Conservation (phyloP, 345 rosid species). For the Syzygium grande region DNA sequence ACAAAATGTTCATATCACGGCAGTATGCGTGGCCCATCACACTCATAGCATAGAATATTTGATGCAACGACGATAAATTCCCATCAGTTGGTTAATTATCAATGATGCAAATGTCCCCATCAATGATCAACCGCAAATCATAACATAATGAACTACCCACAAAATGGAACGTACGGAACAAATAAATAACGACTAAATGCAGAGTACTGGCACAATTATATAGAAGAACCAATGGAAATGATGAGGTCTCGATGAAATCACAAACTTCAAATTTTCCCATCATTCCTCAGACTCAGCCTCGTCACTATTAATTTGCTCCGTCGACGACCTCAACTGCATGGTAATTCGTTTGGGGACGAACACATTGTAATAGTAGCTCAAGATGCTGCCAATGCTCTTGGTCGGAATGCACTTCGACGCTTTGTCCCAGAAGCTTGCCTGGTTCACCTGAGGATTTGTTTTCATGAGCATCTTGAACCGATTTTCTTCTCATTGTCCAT, state of each 20-base stretch:
- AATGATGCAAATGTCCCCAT: background rate
- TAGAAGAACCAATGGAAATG: background rate
- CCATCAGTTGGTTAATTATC: background rate
- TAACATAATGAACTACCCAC: background rate
- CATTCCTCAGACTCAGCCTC: background rate
- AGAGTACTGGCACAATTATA: background rate
- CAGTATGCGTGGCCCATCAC: background rate
- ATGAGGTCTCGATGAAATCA: background rate
- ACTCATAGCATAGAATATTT: background rate
- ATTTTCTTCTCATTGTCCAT: conserved; percentile 34
- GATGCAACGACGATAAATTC: background rate
- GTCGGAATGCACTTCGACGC: conserved; percentile 18
- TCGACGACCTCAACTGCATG: conserved; percentile 6
- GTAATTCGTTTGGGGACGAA: conserved; percentile 26
- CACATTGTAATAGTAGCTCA: conserved; percentile 37
- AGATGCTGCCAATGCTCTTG: conserved; percentile 15
- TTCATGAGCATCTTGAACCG: conserved; percentile 20
- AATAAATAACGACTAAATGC: background rate
- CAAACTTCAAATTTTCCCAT: background rate
- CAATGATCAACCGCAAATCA: background rate
- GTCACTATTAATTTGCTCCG: conserved; percentile 24
- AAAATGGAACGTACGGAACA: background rate
- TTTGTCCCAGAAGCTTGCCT: conserved; percentile 18
- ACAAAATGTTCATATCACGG: background rate
- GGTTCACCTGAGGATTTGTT: conserved; percentile 5